These are phyloP conservation scores for Microdochium nivale DNA, from an alignment of 2,329 filamentous ascomycete species.

Conservation along the genomic window DNA sequence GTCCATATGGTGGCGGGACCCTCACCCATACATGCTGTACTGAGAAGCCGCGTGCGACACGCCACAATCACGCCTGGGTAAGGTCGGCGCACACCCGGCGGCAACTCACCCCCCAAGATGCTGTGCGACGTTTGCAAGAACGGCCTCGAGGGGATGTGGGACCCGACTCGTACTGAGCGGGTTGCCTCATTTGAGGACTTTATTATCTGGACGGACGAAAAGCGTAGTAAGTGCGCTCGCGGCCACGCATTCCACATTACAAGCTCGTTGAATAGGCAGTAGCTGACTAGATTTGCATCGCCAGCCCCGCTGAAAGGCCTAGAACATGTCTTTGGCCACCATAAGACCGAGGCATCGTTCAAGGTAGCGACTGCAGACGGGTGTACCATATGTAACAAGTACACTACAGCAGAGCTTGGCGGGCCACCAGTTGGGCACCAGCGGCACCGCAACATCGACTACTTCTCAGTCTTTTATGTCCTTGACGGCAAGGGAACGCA, in stretches of 20 bases:
- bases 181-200: background rate
- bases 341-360: slow-evolving; percentile 7
- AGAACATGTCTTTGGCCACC: slow-evolving; percentile 8
- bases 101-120: too few species aligned
- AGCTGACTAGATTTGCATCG: background rate
- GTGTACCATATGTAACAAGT: slow-evolving; percentile 6
- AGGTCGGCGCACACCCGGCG: too few species aligned
- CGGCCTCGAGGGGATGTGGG: background rate
- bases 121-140: background rate
- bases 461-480: slow-evolving; percentile 9
- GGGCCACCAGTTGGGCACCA: background rate
- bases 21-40: too few species aligned
- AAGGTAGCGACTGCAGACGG: slow-evolving; percentile 3
- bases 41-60: too few species aligned
- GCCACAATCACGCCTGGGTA: too few species aligned
- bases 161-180: background rate
- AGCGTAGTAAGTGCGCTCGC: background rate
- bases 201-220: background rate
- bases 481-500: background rate
- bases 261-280: background rate
- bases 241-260: background rate
- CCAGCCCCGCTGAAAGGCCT: slow-evolving; percentile 1
- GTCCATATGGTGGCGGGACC: too few species aligned
- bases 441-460: too few species aligned
- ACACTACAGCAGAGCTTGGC: background rate